Base-by-base conservation (phyloP, 495 filamentous ascomycete genomes). In the Delitschia confertaspora region DNA sequence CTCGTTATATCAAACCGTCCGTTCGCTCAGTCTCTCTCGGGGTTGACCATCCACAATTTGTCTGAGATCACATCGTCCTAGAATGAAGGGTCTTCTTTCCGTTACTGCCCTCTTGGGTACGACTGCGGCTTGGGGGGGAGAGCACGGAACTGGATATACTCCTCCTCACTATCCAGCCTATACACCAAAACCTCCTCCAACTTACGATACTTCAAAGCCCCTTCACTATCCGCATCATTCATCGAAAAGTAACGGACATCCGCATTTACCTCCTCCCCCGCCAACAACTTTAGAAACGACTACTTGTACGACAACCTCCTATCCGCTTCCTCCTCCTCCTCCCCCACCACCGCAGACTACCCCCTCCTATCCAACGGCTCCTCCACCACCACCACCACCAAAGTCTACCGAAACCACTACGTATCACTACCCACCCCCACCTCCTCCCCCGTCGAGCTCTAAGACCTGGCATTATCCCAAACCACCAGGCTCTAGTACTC, bases 1-100 rank as follows among this genome's bases (percentile, higher is more conserved):
- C 50, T 42, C 41, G 49, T 55, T 55, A 55, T 50, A 55, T 33
- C 46, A 41, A 33, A n/a, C 27, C 42, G 29, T 42, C 44, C 47
- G 27, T 32, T 45, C 47, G 26, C 24, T 38, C 37, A 19, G n/a
- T 11, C 25, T 37, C 29, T 27, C 9, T 34, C 19, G 17, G 38
- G 38, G 26, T 21, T n/a, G 19, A 16, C 25, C 40, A 33, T 13
- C 11, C 35, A 33, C 18, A 29, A 18, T 21, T 42, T 16, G 10
- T 27, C 6, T 33, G 34, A 43, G 36, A 31, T 37, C 25, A 13
- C 22, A 39, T 39, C 18, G 21, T 35, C 33, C 33, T 35, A 55
- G 27, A 18, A 48, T 55, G 40, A 55, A 43, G 38, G 14, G 35
- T 4, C 19, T 41, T 26, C 37, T 55, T 23, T 42, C 51, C 4